phyloP scores from a whole-genome alignment of 2,329 filamentous ascomycete genomes.

The Fusarium robinianum region DNA sequence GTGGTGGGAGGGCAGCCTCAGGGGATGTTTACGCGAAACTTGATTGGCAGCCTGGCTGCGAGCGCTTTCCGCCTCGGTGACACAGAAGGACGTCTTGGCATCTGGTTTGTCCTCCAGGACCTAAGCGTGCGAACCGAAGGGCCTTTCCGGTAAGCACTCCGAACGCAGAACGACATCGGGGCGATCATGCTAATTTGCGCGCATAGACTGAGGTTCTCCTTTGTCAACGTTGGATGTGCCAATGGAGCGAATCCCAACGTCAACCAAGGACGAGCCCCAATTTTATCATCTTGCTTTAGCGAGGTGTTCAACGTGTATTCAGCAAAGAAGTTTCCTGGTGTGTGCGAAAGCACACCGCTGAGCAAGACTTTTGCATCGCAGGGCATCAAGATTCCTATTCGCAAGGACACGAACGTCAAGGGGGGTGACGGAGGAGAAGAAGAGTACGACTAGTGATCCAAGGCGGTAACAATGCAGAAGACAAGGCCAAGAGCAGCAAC shows the following conservation, averaged over 20 bases:
- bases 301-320: constrained; percentile 92
- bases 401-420: constrained; percentile 74
- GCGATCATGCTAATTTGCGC: constrained; percentile 23
- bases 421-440: constrained; percentile 60
- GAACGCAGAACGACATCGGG: neutral
- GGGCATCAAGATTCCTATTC: constrained; percentile 94
- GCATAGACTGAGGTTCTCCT: constrained; percentile 68
- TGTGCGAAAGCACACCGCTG: constrained; percentile 88
- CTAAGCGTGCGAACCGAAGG: constrained; percentile 93
- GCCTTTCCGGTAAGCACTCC: constrained; percentile 70
- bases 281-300: constrained; percentile 84
- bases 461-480: too few species aligned
- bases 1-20: constrained; percentile 58
- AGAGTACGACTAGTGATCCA: constrained; percentile 38
- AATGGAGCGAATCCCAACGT: constrained; percentile 51
- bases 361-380: constrained; percentile 94
- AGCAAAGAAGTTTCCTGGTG: constrained; percentile 97
- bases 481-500: neutral
- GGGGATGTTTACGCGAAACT: constrained; percentile 91
- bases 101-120: constrained; percentile 97
- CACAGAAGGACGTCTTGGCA: constrained; percentile 77
- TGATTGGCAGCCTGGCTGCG: constrained; percentile 89
- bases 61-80: constrained; percentile 87
- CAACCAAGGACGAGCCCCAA: constrained; percentile 76
- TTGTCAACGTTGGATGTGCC: constrained; percentile 77